Conservation (phyloP, 306 rosid genomes). For the Luffa acutangula region DNA sequence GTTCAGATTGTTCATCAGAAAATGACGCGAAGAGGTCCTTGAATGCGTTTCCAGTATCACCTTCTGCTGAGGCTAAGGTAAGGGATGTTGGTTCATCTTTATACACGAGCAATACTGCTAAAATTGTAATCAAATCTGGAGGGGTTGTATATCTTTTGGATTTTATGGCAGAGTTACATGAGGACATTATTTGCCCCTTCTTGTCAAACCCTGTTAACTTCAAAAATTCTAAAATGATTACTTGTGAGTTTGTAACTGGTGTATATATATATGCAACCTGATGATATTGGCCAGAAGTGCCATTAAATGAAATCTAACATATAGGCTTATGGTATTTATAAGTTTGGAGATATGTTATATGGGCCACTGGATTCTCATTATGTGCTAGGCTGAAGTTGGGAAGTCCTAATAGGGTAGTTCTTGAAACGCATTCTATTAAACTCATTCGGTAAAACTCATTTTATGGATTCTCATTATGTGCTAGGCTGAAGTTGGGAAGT, state of each 20-base stretch:
- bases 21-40: constrained; percentile 43
- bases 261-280: not conserved
- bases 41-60: constrained; percentile 41
- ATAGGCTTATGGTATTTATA: not conserved
- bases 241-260: not conserved
- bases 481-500: not conserved
- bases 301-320: not conserved
- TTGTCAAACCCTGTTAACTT: not conserved
- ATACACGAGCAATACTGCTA: not conserved
- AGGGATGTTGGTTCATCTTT: not conserved
- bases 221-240: not conserved
- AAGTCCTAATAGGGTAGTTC: not conserved
- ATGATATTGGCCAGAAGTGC: not conserved
- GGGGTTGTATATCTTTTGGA: not conserved
- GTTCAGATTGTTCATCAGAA: constrained; percentile 49
- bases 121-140: not conserved
- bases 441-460: not conserved
- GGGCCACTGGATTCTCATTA: not conserved
- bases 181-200: not conserved
- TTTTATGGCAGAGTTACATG: not conserved
- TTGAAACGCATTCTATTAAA: not conserved
- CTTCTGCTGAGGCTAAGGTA: constrained; percentile 40
- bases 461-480: not conserved
- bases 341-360: not conserved
- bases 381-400: not conserved